These are phyloP conservation scores for Fusarium annulatum DNA, from an alignment of 2,329 filamentous ascomycete genomes.

Conservation along the genomic window DNA sequence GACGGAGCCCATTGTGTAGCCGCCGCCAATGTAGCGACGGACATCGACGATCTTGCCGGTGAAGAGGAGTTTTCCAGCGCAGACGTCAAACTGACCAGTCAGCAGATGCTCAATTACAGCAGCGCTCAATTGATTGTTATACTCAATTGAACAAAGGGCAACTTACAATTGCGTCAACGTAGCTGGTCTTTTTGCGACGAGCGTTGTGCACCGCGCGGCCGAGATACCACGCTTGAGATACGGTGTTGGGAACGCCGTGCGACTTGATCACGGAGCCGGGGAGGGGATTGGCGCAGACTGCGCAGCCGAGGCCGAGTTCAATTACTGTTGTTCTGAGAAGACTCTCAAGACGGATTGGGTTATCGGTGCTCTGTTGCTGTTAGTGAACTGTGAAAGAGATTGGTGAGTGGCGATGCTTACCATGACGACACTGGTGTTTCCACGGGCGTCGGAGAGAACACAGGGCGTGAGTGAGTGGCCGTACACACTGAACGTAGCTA, in stretches of 20 bases:
- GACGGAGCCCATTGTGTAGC: slow-evolving; percentile 55
- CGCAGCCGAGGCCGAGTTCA: slow-evolving; percentile 53
- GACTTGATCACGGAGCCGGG: slow-evolving; percentile 49
- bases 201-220: slow-evolving; percentile 58
- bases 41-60: slow-evolving; percentile 56
- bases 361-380: slow-evolving; percentile 47
- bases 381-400: neutral
- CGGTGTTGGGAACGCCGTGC: slow-evolving; percentile 55
- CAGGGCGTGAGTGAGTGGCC: slow-evolving; percentile 52
- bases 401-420: neutral
- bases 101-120: accelerated
- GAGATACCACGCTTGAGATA: slow-evolving; percentile 65
- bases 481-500: slow-evolving; percentile 54
- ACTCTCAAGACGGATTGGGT: slow-evolving; percentile 49
- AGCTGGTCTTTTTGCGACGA: slow-evolving; percentile 40
- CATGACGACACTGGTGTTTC: slow-evolving; percentile 50
- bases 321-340: slow-evolving; percentile 52
- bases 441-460: slow-evolving; percentile 51
- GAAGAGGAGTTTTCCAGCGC: slow-evolving; percentile 51
- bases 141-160: accelerated
- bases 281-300: slow-evolving; percentile 50
- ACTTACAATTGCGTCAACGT: slow-evolving; percentile 42
- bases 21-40: slow-evolving; percentile 51
- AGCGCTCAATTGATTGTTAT: accelerated
- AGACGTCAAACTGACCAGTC: slow-evolving; percentile 42